Percentiles rank a stretch among this genome's conserved stretches.
phyloP scores from a whole-genome alignment of 1,139 yeast species.

The Geotrichum histeridarum region DNA sequence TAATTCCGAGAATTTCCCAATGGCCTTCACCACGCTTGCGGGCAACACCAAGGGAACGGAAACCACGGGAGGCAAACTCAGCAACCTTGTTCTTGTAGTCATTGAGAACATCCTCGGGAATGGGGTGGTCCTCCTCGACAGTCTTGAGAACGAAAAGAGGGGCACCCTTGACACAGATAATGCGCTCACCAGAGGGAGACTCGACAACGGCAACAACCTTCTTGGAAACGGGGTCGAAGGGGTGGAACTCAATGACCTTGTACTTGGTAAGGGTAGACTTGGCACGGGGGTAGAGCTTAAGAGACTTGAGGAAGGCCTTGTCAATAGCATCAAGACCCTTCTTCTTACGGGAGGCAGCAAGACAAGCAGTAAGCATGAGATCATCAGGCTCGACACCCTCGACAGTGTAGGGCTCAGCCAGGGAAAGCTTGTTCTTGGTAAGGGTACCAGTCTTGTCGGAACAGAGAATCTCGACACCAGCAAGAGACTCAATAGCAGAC shows the following conservation, averaged over 20 bases:
- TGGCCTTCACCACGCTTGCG: conserved; percentile 67
- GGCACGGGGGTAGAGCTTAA: conserved; percentile 52
- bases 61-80: conserved; percentile 69
- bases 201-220: conserved; percentile 66
- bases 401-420: conserved; percentile 98
- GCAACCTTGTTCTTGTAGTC: conserved; percentile 67
- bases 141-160: conserved; percentile 66
- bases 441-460: conserved; percentile 99
- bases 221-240: conserved; percentile 69
- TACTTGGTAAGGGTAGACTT: conserved; percentile 58
- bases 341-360: conserved; percentile 98
- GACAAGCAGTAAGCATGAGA: conserved; percentile 95
- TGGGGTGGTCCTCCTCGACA: conserved; percentile 64
- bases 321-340: conserved; percentile 98
- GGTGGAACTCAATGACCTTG: conserved; percentile 63
- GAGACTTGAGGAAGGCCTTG: conserved; percentile 76
- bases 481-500: conserved; percentile 96
- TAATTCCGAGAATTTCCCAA: conserved; percentile 68
- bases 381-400: conserved; percentile 98
- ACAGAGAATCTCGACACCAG: conserved; percentile 98
- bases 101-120: conserved; percentile 58
- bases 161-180: conserved; percentile 67
- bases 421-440: conserved; percentile 93
- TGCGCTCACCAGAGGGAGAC: conserved; percentile 63
- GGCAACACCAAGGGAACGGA: conserved; percentile 70